phyloP scores from a whole-genome alignment of 352 stramenopile species.

The Thraustochytrium sp. region DNA sequence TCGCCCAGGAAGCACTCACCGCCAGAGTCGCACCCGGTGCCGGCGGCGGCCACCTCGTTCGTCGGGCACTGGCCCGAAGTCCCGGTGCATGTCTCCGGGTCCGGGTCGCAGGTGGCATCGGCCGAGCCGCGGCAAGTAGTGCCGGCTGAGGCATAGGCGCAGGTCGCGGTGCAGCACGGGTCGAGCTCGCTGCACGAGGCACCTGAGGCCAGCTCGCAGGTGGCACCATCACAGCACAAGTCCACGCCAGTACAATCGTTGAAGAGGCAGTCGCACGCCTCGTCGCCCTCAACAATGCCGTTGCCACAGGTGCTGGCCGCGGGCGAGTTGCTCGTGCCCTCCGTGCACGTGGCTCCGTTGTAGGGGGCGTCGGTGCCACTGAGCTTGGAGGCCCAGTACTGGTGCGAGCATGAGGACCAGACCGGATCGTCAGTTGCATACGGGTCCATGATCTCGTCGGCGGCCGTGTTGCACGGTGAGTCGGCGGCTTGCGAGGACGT shows the following conservation, averaged over 20 bases:
- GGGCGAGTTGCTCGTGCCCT: neutral
- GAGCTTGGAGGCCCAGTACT: neutral
- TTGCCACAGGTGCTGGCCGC: neutral
- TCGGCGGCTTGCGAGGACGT: neutral
- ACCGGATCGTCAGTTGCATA: neutral
- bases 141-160: neutral
- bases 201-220: neutral
- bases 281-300: neutral
- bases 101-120: conserved; percentile 5
- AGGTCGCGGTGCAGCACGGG: neutral
- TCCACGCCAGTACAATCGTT: neutral
- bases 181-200: neutral
- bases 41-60: neutral
- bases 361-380: neutral
- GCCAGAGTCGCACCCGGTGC: neutral
- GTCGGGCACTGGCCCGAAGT: neutral
- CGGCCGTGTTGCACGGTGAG: neutral
- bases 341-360: neutral
- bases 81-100: neutral
- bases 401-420: neutral
- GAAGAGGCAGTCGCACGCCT: conserved; percentile 16
- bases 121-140: neutral
- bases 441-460: conserved; percentile 23
- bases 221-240: neutral
- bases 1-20: conserved; percentile 21